These are phyloP conservation scores for Coniochaeta hoffmannii DNA, from an alignment of 2,329 filamentous ascomycete species.

Conservation along the genomic window DNA sequence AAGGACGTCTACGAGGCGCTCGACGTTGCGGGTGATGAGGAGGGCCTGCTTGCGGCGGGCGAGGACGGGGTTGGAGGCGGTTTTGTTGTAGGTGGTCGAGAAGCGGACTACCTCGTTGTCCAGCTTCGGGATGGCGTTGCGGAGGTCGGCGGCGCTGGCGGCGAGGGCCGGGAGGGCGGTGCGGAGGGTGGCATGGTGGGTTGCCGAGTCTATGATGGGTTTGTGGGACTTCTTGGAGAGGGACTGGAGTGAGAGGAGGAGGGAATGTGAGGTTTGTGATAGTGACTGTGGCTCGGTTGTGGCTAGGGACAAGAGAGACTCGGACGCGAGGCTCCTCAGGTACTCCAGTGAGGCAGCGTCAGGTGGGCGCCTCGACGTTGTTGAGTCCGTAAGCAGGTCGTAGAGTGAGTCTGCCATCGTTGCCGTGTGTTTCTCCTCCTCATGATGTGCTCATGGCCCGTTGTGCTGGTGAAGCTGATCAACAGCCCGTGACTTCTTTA, in stretches of 20 bases:
- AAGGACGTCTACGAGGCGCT: conserved; percentile 82
- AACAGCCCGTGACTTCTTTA: neutral
- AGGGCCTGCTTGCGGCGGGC: conserved; percentile 71
- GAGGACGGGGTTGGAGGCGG: conserved; percentile 60
- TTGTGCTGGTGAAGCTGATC: neutral
- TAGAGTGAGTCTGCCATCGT: conserved; percentile 66
- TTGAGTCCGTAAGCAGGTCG: conserved; percentile 50
- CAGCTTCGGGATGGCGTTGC: conserved; percentile 66
- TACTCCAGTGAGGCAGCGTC: conserved; percentile 59
- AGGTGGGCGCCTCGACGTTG: conserved; percentile 19
- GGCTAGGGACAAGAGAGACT: conserved; percentile 65
- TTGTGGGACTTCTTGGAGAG: conserved; percentile 87
- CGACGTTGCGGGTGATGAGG: conserved; percentile 76
- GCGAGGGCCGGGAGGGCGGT: conserved; percentile 65
- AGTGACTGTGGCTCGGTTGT: conserved; percentile 72
- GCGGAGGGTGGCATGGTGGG: conserved; percentile 66
- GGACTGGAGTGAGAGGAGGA: conserved; percentile 74
- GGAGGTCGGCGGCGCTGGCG: conserved; percentile 58
- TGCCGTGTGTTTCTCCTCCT: neutral
- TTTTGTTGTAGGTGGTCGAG: conserved; percentile 74
- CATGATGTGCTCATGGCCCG: neutral
- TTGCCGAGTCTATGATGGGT: conserved; percentile 72
- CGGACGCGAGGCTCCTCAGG: conserved; percentile 67
- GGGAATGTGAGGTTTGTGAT: conserved; percentile 72
- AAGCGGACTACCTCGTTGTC: conserved; percentile 75